These are phyloP conservation scores for Begonia loranthoides DNA, from an alignment of 306 rosid species.

Conservation along the genomic window DNA sequence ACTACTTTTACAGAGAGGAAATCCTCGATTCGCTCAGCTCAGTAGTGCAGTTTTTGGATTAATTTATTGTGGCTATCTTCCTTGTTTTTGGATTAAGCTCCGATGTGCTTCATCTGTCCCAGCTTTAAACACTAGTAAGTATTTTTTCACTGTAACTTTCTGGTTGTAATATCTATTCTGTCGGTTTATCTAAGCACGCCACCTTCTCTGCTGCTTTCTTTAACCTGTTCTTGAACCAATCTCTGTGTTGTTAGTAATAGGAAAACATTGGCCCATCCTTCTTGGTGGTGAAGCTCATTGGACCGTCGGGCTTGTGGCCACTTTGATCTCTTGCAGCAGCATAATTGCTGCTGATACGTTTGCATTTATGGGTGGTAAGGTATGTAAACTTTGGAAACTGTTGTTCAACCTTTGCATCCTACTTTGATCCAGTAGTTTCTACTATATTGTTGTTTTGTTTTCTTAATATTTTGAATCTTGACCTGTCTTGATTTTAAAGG, in stretches of 20 bases:
- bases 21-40: slow-evolving; percentile 92
- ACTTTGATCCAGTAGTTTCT: too few relatives aligned
- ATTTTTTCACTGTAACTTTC: background rate
- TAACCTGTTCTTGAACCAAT: background rate
- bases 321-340: slow-evolving; percentile 68
- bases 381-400: slow-evolving; percentile 11
- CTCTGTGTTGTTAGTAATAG: slow-evolving; percentile 26
- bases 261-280: slow-evolving; percentile 36
- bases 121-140: slow-evolving; percentile 67
- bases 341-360: slow-evolving; percentile 89
- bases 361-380: slow-evolving; percentile 94
- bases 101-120: slow-evolving; percentile 91
- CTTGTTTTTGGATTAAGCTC: slow-evolving; percentile 97
- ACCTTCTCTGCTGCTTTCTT: background rate
- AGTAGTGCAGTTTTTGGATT: slow-evolving; percentile 90
- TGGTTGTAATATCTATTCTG: background rate
- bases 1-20: slow-evolving; percentile 77
- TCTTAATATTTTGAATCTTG: too few relatives aligned
- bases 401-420: too few relatives aligned
- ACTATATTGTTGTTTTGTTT: too few relatives aligned
- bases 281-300: slow-evolving; percentile 69
- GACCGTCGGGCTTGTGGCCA: slow-evolving; percentile 97
- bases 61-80: slow-evolving; percentile 93
- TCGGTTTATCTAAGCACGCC: background rate
- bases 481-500: too few relatives aligned